Conservation (phyloP, 441 rosid species). For the Isatis lusitanica region DNA sequence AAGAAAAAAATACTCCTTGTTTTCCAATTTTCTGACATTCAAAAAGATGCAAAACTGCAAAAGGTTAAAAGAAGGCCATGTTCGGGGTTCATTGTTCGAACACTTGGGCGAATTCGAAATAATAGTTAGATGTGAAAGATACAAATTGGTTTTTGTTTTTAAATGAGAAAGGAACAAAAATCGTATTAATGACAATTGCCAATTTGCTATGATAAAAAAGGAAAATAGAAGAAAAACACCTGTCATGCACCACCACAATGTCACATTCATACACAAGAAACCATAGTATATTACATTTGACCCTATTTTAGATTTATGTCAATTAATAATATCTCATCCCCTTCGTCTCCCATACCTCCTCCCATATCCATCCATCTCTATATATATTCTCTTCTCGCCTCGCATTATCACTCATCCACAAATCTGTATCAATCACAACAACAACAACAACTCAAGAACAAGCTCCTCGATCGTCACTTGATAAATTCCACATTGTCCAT, state of each 20-base stretch:
- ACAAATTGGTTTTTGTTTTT: not conserved
- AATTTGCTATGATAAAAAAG: not conserved
- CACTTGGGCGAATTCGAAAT: constrained; percentile 10
- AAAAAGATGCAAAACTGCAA: constrained; percentile 22
- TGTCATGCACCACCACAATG: constrained; percentile 41
- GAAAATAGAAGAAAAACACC: constrained; percentile 31
- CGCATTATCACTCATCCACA: constrained; percentile 21
- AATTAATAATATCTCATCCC: constrained; percentile 10
- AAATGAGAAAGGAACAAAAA: constrained; percentile 18
- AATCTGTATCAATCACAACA: constrained; percentile 7
- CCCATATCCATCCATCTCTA: constrained; percentile 7
- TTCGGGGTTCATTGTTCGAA: constrained; percentile 33
- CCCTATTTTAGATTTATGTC: constrained; percentile 30
- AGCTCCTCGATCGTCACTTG: constrained; percentile 1
- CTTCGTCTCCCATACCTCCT: not conserved
- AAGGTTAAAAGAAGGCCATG: constrained; percentile 28
- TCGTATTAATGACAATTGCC: constrained; percentile 13
- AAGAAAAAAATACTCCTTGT: no score
- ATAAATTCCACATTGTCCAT: not conserved
- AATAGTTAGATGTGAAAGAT: not conserved
- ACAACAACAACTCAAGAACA: constrained; percentile 10
- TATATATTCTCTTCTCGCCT: constrained; percentile 26
- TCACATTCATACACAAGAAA: constrained; percentile 38
- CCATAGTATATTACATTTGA: constrained; percentile 35
- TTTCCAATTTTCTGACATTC: no score